phyloP scores from a whole-genome alignment of 768 basidiomycete genomes.

The Boletus fagicola region DNA sequence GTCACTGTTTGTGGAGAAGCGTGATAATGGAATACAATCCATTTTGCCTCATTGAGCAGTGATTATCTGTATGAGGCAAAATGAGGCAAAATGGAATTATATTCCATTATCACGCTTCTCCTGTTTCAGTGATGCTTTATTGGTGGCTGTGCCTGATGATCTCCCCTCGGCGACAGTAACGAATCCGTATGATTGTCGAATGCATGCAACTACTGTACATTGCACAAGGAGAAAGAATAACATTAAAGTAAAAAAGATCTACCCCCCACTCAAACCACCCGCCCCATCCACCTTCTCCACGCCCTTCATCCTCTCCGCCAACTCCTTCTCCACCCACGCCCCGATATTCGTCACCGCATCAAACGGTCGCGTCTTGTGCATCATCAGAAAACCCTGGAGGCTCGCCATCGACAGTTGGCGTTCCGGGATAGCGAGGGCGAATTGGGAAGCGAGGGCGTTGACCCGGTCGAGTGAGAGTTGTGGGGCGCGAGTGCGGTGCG shows the following conservation, averaged over 20 bases:
- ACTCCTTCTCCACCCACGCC: slow-evolving; percentile 52
- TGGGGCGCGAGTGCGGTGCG: slow-evolving; percentile 38
- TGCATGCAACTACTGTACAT: slow-evolving; percentile 3
- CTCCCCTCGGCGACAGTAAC: background rate
- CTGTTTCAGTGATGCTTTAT: too few species aligned
- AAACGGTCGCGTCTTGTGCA: slow-evolving; percentile 57
- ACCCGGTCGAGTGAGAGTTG: slow-evolving; percentile 41
- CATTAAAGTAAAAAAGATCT: background rate
- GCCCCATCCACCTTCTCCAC: background rate
- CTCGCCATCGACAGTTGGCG: slow-evolving; percentile 42
- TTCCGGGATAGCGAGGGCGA: slow-evolving; percentile 53
- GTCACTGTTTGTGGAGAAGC: too few species aligned
- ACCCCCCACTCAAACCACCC: too few species aligned
- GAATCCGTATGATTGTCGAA: background rate
- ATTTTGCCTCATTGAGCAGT: too few species aligned
- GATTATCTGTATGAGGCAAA: too few species aligned
- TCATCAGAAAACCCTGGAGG: slow-evolving; percentile 64
- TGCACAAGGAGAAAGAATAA: background rate
- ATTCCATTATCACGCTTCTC: too few species aligned
- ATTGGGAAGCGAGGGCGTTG: slow-evolving; percentile 49
- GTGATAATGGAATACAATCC: too few species aligned
- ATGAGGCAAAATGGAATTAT: too few species aligned
- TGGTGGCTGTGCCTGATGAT: background rate
- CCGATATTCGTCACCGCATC: slow-evolving; percentile 48
- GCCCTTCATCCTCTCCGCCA: slow-evolving; percentile 2